Conservation (phyloP, 2,329 filamentous ascomycete genomes). For the Alternaria longipes region DNA sequence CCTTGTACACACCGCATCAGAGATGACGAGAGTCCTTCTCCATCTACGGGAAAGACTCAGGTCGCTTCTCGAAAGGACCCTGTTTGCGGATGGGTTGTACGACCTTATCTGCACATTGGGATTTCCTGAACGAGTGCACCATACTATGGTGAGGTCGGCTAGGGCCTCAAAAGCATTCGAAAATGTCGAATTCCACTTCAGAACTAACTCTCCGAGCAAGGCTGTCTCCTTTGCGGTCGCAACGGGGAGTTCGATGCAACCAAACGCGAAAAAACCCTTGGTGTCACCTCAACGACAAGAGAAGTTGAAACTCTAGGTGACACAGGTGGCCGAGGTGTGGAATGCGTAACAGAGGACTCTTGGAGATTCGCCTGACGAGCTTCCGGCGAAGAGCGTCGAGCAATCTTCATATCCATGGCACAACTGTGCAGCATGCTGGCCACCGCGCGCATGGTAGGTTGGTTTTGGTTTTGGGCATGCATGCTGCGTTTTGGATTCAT, state of each 20-base stretch:
- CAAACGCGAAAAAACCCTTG: neutral
- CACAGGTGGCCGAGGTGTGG: neutral
- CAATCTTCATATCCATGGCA: too few relatives aligned
- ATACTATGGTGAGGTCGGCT: constrained; percentile 18
- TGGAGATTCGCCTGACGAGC: neutral
- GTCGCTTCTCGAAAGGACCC: constrained; percentile 8
- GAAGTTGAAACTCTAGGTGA: neutral
- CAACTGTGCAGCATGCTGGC: neutral
- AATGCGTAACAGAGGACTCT: neutral
- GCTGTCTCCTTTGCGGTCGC: neutral
- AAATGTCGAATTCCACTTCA: neutral
- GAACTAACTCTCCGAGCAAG: neutral
- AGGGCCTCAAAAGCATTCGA: neutral
- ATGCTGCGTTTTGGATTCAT: neutral
- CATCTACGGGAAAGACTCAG: constrained; percentile 5
- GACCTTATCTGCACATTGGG: constrained; percentile 18
- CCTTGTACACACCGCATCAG: constrained; percentile 1
- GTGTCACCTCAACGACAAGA: neutral
- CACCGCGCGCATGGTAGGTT: too few relatives aligned
- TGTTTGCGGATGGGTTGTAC: constrained; percentile 18
- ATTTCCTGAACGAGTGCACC: constrained; percentile 13
- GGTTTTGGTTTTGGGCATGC: accelerated
- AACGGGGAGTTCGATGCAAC: accelerated
- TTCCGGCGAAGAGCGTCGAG: too few relatives aligned
- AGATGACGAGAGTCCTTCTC: neutral